Evolutionary conservation across 257 asterid genomes (phyloP), one percentile per base, ranked within the genome.

Genomic region (Paraleonurus japonicus): DNA sequence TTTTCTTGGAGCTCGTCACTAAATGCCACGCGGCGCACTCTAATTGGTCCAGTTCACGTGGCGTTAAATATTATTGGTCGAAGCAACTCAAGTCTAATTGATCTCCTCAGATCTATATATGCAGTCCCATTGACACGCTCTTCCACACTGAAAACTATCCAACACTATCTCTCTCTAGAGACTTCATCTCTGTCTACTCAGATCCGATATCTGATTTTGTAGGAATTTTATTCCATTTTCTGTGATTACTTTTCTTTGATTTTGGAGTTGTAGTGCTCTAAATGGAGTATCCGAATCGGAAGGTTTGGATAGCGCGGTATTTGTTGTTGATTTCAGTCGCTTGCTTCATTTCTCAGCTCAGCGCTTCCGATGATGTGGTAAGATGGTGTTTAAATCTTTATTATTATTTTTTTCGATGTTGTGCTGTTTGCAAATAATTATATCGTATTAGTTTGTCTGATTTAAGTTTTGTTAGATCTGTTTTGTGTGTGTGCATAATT

Each of bases 281-380:
- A 11, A 87, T 87, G 95, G 91, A 73, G 79, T 78, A 69, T 77
- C 77, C 65, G 83, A 81, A 77, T 58, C 85, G 91, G 79, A 86
- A 55, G 84, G 74, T 81, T 76, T 75, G 84, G 72, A 59, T 75
- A 19, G 37, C 79, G 85, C 90, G 81, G 69, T 83, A 45, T 65
- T 55, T 84, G 79, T 54, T 89, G 61, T 43, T 88, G 61, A 48
- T 86, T 15, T 73, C 87, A 74, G 71, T 82, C 73, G 88, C 84
- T 6, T 86, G 89, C 81, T 83, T 84, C 64, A 65, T 85, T 61
- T 80, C 93, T 72, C 90, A 78, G 85, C 96, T 88, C 23, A 43
- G 3, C 70, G 98, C 98, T 59, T 84, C 96, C 16, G 88, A 85
- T 33, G 92, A 84, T 69, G 87, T 80, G 85, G 98, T 88, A 82